A percentile compares a stretch with the other conserved stretches of the same genome.
Conservation (phyloP, 208 protist genomes). For the Strigomonas oncopelti region DNA sequence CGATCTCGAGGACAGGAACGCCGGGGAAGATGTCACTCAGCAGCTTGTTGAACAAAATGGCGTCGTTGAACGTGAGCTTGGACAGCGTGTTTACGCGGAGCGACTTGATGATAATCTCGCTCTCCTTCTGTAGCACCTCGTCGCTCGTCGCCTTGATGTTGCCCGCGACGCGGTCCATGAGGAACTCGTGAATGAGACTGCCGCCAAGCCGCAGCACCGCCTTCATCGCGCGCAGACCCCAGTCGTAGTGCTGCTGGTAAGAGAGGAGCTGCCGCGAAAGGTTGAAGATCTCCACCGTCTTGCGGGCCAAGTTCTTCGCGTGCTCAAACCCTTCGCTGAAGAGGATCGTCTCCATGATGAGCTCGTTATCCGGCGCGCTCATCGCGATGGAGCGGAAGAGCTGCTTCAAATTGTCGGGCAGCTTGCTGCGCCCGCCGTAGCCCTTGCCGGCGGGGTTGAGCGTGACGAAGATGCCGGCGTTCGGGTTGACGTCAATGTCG, state of each 20-base stretch:
- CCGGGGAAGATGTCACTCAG: conserved; percentile 95
- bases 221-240: conserved; percentile 98
- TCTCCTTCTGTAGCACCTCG: conserved; percentile 84
- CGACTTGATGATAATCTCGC: conserved; percentile 95
- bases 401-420: conserved; percentile 99
- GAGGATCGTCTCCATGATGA: conserved; percentile 98
- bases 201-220: conserved; percentile 92
- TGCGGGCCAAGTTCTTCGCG: conserved; percentile 89
- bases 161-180: conserved; percentile 74
- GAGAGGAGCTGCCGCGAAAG: conserved; percentile 94
- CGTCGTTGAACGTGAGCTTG: conserved; percentile 96
- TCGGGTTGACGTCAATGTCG: conserved; percentile 91
- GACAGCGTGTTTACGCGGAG: conserved; percentile 97
- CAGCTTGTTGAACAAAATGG: conserved; percentile 92
- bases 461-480: conserved; percentile 98
- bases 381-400: conserved; percentile 99
- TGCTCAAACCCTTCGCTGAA: conserved; percentile 97
- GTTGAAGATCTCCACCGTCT: conserved; percentile 94
- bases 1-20: conserved; percentile 85
- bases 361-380: conserved; percentile 96
- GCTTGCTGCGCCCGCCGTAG: conserved; percentile 97
- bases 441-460: conserved; percentile 98
- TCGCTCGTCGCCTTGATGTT: conserved; percentile 51
- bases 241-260: conserved; percentile 98
- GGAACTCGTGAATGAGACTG: conserved; percentile 83